Evolutionary conservation across 306 rosid species (phyloP).

Genomic region (Luffa acutangula): DNA sequence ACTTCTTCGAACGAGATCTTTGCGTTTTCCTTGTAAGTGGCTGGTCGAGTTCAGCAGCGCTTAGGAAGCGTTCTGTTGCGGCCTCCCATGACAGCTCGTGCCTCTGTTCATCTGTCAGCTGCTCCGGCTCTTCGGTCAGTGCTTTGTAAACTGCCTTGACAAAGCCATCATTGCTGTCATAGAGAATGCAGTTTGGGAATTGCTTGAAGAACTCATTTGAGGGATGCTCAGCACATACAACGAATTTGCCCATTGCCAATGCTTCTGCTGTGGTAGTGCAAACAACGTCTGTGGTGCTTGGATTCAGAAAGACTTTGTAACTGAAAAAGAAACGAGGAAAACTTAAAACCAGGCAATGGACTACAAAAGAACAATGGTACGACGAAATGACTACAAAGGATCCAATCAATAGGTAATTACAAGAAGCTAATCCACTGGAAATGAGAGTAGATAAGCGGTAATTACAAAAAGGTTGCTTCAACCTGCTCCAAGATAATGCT

Average conservation of each 20-base stretch:
- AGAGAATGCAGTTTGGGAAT: conserved; percentile 75
- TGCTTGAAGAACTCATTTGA: conserved; percentile 96
- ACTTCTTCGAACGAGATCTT: conserved; percentile 26
- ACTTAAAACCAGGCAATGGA: not conserved
- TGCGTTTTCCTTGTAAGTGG: conserved; percentile 16
- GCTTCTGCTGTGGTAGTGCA: conserved; percentile 99
- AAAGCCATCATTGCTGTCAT: conserved; percentile 37
- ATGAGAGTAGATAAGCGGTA: no score
- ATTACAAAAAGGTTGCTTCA: no score
- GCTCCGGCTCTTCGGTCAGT: conserved; percentile 51
- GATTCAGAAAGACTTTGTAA: conserved; percentile 83
- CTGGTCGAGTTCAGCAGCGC: conserved; percentile 41
- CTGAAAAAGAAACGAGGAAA: conserved; percentile 32
- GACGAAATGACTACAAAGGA: no score
- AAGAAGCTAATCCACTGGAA: no score
- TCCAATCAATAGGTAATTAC: no score
- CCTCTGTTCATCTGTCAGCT: conserved; percentile 49
- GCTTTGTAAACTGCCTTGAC: conserved; percentile 47
- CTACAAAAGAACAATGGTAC: no score
- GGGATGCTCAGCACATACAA: conserved; percentile 74
- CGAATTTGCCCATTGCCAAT: conserved; percentile 87
- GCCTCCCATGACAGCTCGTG: conserved; percentile 80
- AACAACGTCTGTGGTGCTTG: conserved; percentile 93
- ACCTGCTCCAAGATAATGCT: no score
- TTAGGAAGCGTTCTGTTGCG: conserved; percentile 74